Base-by-base conservation (phyloP, 202 grass and related monocot genomes). In the Panicum virgatum region DNA sequence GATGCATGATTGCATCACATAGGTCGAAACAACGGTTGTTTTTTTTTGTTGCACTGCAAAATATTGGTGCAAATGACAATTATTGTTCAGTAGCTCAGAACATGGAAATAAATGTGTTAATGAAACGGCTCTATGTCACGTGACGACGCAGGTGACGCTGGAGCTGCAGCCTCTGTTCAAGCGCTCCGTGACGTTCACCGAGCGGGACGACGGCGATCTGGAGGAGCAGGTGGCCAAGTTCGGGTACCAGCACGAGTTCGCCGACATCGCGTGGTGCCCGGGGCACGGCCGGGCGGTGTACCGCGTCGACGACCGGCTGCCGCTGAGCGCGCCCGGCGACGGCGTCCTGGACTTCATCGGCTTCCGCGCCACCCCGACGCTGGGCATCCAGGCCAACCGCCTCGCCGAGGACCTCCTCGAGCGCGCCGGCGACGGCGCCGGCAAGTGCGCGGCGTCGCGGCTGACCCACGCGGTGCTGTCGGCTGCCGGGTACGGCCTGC, bases 121-220 rank as follows among this genome's bases (percentile, higher is more conserved):
- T 48, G 46, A 18, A 16, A 48, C 16, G 46, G 46, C 14, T 48
- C 1, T 16, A 14, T 14, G 14, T 48, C 13, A 46, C 44, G 20
- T 34, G 32, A 34, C 32, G 0, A 8, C 64, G 45, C 80, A 95
- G 93, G 90, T 92, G 3, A 96, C 93, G 20, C 75, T 92, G 52
- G 76, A 62, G n/a, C 58, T 96, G 20, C 85, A 96, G 34, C 90
- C 88, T 10, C 69, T 96, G 79, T 92, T 92, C 85, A 96, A 96
- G 82, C 82, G 90, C 3, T 86, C 90, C 39, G 56, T 88, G 48
- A 88, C 87, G 7, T 92, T 87, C 66, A 15, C 9, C 1, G 87
- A 80, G 69, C 66, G 47, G 20, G 75, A 88, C 36, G 93, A 92
- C 68, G 37, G 42, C 5, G 93, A 90, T 62, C 72, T 96, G 1